phyloP scores from a whole-genome alignment of 495 filamentous ascomycete genomes.

The Margaritispora aquatica region DNA sequence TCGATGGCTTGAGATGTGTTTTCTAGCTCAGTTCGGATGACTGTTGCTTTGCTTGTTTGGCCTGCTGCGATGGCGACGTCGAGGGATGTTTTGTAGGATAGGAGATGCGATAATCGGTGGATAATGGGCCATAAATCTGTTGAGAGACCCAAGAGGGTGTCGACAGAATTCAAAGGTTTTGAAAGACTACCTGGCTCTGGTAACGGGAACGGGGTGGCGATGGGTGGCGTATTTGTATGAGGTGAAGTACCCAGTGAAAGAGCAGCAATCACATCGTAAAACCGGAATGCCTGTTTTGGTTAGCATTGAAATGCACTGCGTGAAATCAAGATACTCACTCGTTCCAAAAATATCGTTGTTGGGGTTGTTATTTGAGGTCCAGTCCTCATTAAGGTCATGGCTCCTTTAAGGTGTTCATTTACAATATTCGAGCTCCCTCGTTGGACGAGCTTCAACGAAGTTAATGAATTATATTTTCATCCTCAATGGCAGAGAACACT shows the following conservation, averaged over 20 bases:
- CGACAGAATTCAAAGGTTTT: conserved; percentile 44
- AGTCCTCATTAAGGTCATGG: conserved; percentile 50
- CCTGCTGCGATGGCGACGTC: conserved; percentile 34
- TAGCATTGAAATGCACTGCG: neutral
- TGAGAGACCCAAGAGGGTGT: conserved; percentile 56
- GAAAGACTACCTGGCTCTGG: conserved; percentile 34
- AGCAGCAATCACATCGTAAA: conserved; percentile 59
- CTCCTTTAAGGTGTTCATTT: conserved; percentile 52
- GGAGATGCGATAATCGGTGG: conserved; percentile 50
- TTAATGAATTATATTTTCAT: neutral
- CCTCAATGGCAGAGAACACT: conserved; percentile 20
- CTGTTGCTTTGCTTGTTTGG: conserved; percentile 41
- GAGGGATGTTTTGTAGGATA: conserved; percentile 44
- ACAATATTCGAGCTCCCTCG: conserved; percentile 50
- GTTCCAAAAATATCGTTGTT: conserved; percentile 49
- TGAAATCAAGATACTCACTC: conserved; percentile 33
- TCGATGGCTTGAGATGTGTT: conserved; percentile 49
- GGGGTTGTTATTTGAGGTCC: conserved; percentile 39
- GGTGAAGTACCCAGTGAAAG: conserved; percentile 55
- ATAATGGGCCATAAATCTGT: conserved; percentile 59
- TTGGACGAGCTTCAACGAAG: conserved; percentile 48
- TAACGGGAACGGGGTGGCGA: conserved; percentile 11
- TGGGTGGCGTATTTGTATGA: conserved; percentile 41
- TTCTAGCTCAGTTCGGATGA: conserved; percentile 48
- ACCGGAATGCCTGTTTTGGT: conserved; percentile 46